Percentiles rank a stretch among this genome's conserved stretches.
These are phyloP conservation scores for Solanum etuberosum DNA, from an alignment of 257 asterid species.

Conservation along the genomic window DNA sequence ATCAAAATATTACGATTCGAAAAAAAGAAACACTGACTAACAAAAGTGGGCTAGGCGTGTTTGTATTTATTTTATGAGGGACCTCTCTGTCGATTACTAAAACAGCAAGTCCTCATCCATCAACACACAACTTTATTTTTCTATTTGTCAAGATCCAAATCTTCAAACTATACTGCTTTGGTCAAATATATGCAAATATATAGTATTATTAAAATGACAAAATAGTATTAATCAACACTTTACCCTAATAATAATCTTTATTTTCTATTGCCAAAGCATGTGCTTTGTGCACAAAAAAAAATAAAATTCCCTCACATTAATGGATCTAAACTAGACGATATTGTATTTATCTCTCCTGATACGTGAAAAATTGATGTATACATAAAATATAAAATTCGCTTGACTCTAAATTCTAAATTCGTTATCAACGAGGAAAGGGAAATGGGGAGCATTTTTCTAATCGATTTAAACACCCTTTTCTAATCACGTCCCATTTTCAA, in stretches of 20 bases:
- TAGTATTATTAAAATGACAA: background rate
- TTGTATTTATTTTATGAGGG: background rate
- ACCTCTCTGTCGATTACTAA: background rate
- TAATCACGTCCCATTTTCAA: constrained; percentile 7
- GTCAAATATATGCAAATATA: constrained; percentile 4
- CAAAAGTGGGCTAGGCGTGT: background rate
- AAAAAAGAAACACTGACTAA: background rate
- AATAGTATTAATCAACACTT: background rate
- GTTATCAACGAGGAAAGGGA: background rate
- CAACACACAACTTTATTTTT: background rate
- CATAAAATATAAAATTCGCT: accelerated
- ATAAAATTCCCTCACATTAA: background rate
- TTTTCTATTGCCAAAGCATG: constrained; percentile 1
- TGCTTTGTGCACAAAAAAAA: background rate
- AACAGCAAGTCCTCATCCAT: background rate
- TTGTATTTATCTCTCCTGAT: background rate
- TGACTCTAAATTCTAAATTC: background rate
- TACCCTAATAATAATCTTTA: background rate
- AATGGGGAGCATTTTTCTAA: background rate
- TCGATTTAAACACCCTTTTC: background rate
- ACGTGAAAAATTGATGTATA: background rate
- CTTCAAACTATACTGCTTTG: background rate
- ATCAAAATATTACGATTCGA: background rate
- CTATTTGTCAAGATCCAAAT: constrained; percentile 8
- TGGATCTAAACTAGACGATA: background rate